phyloP scores from a whole-genome alignment of 1,284 basidiomycete genomes.

The Malassezia obtusa region DNA sequence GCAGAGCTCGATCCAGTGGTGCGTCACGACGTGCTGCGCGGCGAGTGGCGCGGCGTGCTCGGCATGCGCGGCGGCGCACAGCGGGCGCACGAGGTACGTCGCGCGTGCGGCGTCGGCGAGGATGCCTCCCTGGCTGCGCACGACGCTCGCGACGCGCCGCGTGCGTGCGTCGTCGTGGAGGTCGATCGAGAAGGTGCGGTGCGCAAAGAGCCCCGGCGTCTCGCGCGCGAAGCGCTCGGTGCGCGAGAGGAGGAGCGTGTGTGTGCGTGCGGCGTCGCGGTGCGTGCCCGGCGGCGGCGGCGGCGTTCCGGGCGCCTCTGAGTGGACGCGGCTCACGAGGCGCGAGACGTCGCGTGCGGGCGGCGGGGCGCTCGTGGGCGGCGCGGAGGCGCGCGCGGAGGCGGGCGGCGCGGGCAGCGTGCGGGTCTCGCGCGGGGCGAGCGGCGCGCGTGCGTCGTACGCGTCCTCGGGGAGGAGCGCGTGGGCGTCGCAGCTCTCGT shows the following conservation, averaged over 20 bases:
- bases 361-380: background rate
- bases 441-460: conserved; percentile 22
- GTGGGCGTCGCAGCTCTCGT: conserved; percentile 63
- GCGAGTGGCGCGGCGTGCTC: background rate
- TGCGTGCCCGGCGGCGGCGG: background rate
- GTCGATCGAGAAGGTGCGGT: conserved; percentile 17
- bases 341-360: background rate
- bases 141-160: conserved; percentile 16
- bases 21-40: conserved; percentile 22
- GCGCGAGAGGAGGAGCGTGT: background rate
- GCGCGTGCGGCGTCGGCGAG: conserved; percentile 11
- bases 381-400: background rate
- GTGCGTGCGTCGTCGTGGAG: conserved; percentile 17
- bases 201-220: conserved; percentile 9
- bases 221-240: conserved; percentile 2
- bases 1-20: conserved; percentile 37
- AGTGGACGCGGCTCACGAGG: background rate
- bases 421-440: background rate
- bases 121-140: conserved; percentile 18
- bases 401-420: background rate
- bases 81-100: conserved; percentile 16
- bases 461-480: conserved; percentile 49
- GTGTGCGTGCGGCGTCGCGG: background rate
- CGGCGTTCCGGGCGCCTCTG: background rate
- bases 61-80: too few relatives aligned